Evolutionary conservation across 2,329 filamentous ascomycete species (phyloP).

Genomic region (Aspergillus oerlinghausenensis): DNA sequence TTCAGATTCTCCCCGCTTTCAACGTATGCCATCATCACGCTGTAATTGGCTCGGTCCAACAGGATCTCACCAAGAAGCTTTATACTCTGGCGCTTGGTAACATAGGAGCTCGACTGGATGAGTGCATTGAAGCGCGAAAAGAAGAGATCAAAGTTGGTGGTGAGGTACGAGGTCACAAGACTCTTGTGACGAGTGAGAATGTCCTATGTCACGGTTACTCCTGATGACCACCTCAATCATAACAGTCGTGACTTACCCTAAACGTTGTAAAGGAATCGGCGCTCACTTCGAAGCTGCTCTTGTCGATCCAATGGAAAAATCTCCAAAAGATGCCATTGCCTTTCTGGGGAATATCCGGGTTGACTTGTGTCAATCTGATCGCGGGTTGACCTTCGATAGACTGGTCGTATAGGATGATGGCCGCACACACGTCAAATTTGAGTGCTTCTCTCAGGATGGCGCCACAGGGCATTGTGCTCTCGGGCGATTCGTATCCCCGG

Average conservation of each 20-base stretch:
- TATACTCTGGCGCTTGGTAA: conserved; percentile 96
- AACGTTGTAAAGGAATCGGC: conserved; percentile 98
- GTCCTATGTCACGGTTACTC: conserved; percentile 55
- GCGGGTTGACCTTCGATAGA: conserved; percentile 67
- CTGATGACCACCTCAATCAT: conserved; percentile 6
- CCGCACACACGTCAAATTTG: conserved; percentile 86
- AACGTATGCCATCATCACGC: conserved; percentile 96
- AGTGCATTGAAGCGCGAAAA: conserved; percentile 84
- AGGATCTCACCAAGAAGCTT: conserved; percentile 94
- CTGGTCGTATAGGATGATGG: conserved; percentile 89
- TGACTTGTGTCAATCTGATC: conserved; percentile 73
- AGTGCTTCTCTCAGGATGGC: conserved; percentile 83
- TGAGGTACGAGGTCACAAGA: conserved; percentile 80
- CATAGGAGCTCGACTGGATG: conserved; percentile 89
- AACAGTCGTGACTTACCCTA: conserved; percentile 54
- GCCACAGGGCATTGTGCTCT: conserved; percentile 87
- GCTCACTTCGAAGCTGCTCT: conserved; percentile 91
- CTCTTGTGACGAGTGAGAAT: conserved; percentile 91
- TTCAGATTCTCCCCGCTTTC: conserved; percentile 94
- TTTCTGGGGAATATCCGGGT: conserved; percentile 68
- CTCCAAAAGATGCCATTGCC: conserved; percentile 90
- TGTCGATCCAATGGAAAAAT: conserved; percentile 97
- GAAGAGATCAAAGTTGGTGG: conserved; percentile 87
- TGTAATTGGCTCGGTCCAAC: conserved; percentile 92
- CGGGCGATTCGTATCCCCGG: conserved; percentile 80